Conservation (phyloP, 139 green algal genomes). For the Desmodesmus armatus region DNA sequence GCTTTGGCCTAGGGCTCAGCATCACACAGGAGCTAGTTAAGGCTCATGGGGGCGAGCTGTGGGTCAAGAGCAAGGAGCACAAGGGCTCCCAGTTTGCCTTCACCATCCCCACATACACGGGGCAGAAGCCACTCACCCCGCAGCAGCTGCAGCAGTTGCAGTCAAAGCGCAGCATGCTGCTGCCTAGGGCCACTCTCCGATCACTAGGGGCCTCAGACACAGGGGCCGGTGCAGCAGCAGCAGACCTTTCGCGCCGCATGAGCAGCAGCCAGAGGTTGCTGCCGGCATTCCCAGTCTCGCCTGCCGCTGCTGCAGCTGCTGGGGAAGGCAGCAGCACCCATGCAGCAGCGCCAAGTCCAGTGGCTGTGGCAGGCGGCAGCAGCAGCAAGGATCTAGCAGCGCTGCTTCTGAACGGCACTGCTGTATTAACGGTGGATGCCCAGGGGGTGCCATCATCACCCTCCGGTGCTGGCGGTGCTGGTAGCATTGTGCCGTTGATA, state of each 20-base stretch:
- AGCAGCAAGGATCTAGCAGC: neutral
- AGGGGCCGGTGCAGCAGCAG: neutral
- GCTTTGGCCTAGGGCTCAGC: slow-evolving; percentile 64
- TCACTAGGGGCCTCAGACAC: slow-evolving; percentile 4
- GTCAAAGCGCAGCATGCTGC: slow-evolving; percentile 7
- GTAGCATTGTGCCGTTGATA: slow-evolving; percentile 4
- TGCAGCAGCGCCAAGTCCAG: neutral
- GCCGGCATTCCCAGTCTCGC: neutral
- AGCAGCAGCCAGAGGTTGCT: neutral
- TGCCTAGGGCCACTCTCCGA: neutral
- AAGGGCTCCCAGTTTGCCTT: slow-evolving; percentile 63
- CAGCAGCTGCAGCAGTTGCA: slow-evolving; percentile 5
- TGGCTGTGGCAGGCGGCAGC: too few relatives aligned
- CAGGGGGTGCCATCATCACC: too few relatives aligned
- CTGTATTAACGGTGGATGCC: too few relatives aligned
- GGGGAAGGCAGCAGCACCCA: neutral
- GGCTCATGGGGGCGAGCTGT: slow-evolving; percentile 61
- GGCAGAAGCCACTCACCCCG: too few relatives aligned
- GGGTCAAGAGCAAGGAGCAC: slow-evolving; percentile 47
- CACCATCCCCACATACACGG: slow-evolving; percentile 47
- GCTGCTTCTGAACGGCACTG: neutral
- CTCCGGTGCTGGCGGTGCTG: too few relatives aligned
- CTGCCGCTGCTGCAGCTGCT: neutral
- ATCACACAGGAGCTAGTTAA: slow-evolving; percentile 68
- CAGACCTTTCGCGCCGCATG: neutral